Percentiles rank a stretch among this genome's conserved stretches.
These are phyloP conservation scores for Sporothrix inflata DNA, from an alignment of 2,329 filamentous ascomycete species.

Conservation along the genomic window DNA sequence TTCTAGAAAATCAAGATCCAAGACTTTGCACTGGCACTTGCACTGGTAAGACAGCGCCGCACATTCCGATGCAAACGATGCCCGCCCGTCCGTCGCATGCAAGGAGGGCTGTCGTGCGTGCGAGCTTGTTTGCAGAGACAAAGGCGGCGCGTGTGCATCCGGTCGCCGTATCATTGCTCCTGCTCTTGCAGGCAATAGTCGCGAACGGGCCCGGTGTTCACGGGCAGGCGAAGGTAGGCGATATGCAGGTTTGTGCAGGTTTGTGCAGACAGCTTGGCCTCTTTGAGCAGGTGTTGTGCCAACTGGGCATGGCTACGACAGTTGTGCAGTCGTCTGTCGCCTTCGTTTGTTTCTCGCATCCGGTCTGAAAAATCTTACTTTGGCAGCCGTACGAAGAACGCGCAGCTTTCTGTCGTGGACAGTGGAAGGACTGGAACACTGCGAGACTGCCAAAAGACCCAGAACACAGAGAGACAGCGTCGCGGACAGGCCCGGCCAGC, in stretches of 20 bases:
- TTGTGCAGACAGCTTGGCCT: not conserved
- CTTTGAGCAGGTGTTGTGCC: not conserved
- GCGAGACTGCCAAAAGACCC: too few relatives aligned
- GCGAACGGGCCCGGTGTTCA: not conserved
- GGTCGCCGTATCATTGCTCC: too few relatives aligned
- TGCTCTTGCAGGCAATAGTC: too few relatives aligned
- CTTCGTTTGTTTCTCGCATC: not conserved
- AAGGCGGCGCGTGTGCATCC: not conserved
- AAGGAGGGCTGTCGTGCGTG: not conserved
- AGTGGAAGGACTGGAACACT: too few relatives aligned
- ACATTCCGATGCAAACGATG: constrained; percentile 10
- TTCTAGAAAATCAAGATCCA: constrained; percentile 2
- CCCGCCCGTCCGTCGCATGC: not conserved
- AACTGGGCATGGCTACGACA: not conserved
- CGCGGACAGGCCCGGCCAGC: constrained; percentile 5
- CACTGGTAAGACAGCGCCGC: not conserved
- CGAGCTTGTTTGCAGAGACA: not conserved
- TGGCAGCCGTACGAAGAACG: not conserved
- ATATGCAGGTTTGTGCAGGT: not conserved
- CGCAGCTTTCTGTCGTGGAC: not conserved
- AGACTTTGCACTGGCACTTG: not conserved
- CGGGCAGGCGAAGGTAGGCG: not conserved
- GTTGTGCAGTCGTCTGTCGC: too few relatives aligned
- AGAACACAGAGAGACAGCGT: not conserved
- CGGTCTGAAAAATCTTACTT: not conserved